Conservation (phyloP, 441 rosid species). For the Aleurites moluccanus region DNA sequence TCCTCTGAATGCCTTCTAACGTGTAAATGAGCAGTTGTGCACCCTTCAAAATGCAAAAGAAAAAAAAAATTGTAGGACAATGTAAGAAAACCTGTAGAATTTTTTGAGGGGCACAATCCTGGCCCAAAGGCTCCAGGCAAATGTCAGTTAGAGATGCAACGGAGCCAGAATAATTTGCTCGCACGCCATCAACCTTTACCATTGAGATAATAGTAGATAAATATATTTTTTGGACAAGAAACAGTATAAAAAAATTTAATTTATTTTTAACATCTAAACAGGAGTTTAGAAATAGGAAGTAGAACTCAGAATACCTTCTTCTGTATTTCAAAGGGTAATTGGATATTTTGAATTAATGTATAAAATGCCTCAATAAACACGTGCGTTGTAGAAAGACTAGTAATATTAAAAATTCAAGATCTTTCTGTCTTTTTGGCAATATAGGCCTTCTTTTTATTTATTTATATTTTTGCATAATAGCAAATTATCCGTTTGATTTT, state of each 20-base stretch:
- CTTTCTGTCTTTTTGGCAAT: too few species aligned
- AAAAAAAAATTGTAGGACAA: background rate
- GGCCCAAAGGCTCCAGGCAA: conserved; percentile 88
- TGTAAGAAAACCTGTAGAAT: conserved; percentile 66
- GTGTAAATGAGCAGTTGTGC: background rate
- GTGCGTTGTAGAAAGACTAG: too few species aligned
- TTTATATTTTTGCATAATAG: too few species aligned
- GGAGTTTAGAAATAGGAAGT: conserved; percentile 24
- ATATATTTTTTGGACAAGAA: background rate
- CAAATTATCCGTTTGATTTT: too few species aligned
- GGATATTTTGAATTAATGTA: conserved; percentile 32
- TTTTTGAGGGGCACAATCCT: conserved; percentile 94
- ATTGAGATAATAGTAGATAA: conserved; percentile 6
- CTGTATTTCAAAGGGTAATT: conserved; percentile 84
- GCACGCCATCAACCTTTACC: conserved; percentile 73
- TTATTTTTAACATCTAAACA: conserved; percentile 2
- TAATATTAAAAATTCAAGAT: too few species aligned
- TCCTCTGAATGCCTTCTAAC: background rate
- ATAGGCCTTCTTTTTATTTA: too few species aligned
- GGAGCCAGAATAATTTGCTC: conserved; percentile 75
- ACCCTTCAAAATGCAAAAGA: conserved; percentile 16
- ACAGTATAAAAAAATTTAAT: background rate
- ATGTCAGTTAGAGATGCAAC: conserved; percentile 77
- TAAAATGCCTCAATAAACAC: too few species aligned
- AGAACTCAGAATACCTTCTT: conserved; percentile 58